These are phyloP conservation scores for Paecilomyces fulvus DNA, from an alignment of 2,329 filamentous ascomycete species.

Conservation along the genomic window DNA sequence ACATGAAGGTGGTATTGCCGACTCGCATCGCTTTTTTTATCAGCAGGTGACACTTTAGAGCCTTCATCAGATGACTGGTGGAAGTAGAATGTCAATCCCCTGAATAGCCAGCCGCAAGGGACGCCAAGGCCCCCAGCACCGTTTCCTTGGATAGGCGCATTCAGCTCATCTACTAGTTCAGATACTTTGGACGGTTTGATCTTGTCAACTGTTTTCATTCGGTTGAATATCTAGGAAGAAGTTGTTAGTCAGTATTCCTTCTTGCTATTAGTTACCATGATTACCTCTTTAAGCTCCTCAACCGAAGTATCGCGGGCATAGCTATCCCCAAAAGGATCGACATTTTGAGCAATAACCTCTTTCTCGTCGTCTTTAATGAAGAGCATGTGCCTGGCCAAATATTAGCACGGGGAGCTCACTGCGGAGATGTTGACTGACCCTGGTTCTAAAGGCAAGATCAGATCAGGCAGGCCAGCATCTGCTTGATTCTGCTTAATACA, in stretches of 20 bases:
- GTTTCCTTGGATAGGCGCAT: constrained; percentile 46
- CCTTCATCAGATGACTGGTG: constrained; percentile 13
- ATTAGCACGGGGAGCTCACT: constrained; percentile 2
- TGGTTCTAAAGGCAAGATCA: constrained; percentile 58
- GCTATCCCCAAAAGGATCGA: constrained; percentile 75
- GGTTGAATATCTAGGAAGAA: constrained; percentile 26
- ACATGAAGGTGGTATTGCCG: constrained; percentile 29
- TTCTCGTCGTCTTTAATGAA: constrained; percentile 52
- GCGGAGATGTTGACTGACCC: constrained; percentile 20
- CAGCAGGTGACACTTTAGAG: background rate
- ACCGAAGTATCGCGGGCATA: constrained; percentile 62
- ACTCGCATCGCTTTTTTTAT: background rate
- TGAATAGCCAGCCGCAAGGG: constrained; percentile 42
- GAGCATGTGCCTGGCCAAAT: constrained; percentile 59
- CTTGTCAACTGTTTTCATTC: constrained; percentile 25
- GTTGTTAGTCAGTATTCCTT: constrained; percentile 2
- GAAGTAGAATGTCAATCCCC: constrained; percentile 38
- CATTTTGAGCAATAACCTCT: constrained; percentile 49
- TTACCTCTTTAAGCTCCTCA: constrained; percentile 50
- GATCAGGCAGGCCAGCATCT: constrained; percentile 45
- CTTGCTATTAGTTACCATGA: constrained; percentile 6
- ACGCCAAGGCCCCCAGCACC: constrained; percentile 19
- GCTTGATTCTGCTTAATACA: constrained; percentile 56
- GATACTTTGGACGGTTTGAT: constrained; percentile 35
- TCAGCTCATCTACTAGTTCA: constrained; percentile 47